Conservation (phyloP, 2,329 filamentous ascomycete genomes). For the Aspergillus sp. region DNA sequence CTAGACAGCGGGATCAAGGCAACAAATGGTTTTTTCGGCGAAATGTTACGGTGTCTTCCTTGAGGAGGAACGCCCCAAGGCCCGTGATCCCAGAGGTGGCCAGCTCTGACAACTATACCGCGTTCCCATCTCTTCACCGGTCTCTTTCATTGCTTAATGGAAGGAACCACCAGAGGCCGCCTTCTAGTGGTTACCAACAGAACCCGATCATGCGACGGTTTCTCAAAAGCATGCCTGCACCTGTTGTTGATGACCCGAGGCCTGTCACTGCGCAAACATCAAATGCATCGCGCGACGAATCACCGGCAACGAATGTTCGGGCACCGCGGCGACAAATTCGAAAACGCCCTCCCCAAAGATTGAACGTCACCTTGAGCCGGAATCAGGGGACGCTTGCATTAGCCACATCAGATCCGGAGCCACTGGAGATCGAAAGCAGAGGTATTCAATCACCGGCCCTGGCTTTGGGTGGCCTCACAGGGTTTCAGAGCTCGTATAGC, state of each 20-base stretch:
- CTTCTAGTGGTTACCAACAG: slow-evolving; percentile 15
- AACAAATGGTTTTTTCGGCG: slow-evolving; percentile 36
- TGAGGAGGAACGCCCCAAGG: slow-evolving; percentile 34
- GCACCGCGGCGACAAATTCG: slow-evolving; percentile 23
- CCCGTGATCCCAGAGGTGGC: slow-evolving; percentile 36
- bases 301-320: slow-evolving; percentile 4
- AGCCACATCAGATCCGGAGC: slow-evolving; percentile 18
- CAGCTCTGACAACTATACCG: slow-evolving; percentile 12
- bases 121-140: slow-evolving; percentile 28
- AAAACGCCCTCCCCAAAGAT: slow-evolving; percentile 44
- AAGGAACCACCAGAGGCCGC: slow-evolving; percentile 24
- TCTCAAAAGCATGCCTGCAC: slow-evolving; percentile 23
- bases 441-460: slow-evolving; percentile 4
- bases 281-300: slow-evolving; percentile 9
- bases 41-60: slow-evolving; percentile 35
- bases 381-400: slow-evolving; percentile 44
- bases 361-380: slow-evolving; percentile 48
- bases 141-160: slow-evolving; percentile 34
- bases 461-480: slow-evolving; percentile 45
- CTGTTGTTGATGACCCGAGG: slow-evolving; percentile 4
- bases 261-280: background rate
- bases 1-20: slow-evolving; percentile 19
- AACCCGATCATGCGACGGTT: slow-evolving; percentile 39
- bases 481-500: slow-evolving; percentile 52
- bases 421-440: slow-evolving; percentile 1